Conservation (phyloP, 306 rosid genomes). For the Castanea crenata region DNA sequence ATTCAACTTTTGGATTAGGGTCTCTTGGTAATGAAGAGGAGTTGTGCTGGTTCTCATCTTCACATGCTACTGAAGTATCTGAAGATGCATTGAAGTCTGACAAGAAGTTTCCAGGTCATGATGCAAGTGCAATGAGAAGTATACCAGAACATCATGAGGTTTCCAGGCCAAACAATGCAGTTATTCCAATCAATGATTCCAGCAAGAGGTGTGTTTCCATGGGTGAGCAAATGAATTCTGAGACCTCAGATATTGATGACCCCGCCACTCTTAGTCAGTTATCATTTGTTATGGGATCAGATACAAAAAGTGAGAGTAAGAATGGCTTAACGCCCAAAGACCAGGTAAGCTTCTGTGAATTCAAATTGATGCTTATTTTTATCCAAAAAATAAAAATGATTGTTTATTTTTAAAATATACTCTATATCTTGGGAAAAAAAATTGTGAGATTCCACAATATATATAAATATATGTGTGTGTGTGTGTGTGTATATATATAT, state of each 20-base stretch:
- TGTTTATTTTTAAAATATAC: not conserved
- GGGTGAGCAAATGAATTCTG: constrained; percentile 26
- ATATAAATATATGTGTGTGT: not conserved
- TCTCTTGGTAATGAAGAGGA: constrained; percentile 66
- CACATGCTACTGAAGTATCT: constrained; percentile 53
- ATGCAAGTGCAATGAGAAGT: constrained; percentile 45
- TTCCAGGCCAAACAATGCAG: constrained; percentile 32
- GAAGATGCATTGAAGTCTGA: constrained; percentile 60
- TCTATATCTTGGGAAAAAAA: not conserved
- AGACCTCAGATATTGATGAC: constrained; percentile 33
- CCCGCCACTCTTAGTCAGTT: constrained; percentile 30
- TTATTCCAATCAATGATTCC: constrained; percentile 30
- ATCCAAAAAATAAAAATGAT: no score
- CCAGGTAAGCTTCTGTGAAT: constrained; percentile 44
- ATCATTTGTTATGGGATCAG: constrained; percentile 33
- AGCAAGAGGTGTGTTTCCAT: constrained; percentile 24
- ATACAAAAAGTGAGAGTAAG: constrained; percentile 28
- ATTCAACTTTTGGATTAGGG: constrained; percentile 62
- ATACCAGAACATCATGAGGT: constrained; percentile 34
- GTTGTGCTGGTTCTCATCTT: constrained; percentile 64
- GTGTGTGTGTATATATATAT: not conserved
- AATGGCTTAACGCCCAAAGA: constrained; percentile 34
- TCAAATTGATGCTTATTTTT: not conserved
- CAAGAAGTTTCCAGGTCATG: constrained; percentile 47
- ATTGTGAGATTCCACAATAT: not conserved